Evolutionary conservation across 2,329 filamentous ascomycete species (phyloP).

Genomic region (Penicillium sp.): DNA sequence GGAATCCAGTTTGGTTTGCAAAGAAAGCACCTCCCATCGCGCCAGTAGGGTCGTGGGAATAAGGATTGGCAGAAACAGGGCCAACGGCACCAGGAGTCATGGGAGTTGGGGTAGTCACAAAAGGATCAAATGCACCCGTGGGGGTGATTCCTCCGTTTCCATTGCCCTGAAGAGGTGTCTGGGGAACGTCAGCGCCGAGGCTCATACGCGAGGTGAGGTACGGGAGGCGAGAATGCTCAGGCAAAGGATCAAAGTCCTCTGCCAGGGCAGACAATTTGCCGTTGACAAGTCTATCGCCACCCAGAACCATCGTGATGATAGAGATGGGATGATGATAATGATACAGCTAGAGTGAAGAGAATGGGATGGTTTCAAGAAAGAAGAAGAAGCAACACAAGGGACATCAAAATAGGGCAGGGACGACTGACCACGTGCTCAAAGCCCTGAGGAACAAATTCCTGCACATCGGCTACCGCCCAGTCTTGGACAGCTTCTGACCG

Average conservation of each 20-base stretch:
- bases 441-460: constrained; percentile 54
- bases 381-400: not conserved
- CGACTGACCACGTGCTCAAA: constrained; percentile 53
- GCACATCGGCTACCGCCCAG: constrained; percentile 46
- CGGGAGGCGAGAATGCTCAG: not conserved
- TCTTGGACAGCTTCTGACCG: constrained; percentile 44
- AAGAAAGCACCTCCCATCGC: constrained; percentile 66
- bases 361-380: not conserved
- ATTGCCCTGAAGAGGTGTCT: constrained; percentile 41
- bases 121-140: constrained; percentile 61
- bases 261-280: not conserved
- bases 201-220: too few relatives aligned
- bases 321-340: not conserved
- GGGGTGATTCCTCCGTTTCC: constrained; percentile 53
- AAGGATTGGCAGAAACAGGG: constrained; percentile 66
- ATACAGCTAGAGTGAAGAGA: not conserved
- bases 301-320: not conserved
- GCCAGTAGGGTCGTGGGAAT: constrained; percentile 65
- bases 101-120: constrained; percentile 57
- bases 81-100: constrained; percentile 48
- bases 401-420: not conserved
- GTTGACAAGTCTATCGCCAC: too few relatives aligned
- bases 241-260: not conserved
- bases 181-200: constrained; percentile 18
- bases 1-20: constrained; percentile 55